phyloP scores from a whole-genome alignment of 2,329 filamentous ascomycete species.

The Fusarium irregulare region DNA sequence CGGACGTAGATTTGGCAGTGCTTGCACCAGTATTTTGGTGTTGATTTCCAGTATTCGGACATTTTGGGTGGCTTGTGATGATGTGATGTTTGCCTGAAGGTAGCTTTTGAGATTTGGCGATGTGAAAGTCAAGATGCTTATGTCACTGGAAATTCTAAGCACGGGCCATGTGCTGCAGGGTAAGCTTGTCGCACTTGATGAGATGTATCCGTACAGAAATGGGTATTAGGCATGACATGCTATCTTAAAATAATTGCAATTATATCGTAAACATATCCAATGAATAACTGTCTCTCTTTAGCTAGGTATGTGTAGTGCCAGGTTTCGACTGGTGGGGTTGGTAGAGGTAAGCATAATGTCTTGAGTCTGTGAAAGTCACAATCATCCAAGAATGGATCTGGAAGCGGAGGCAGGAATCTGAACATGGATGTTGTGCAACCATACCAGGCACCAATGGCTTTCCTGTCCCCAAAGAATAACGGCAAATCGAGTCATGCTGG shows the following conservation, averaged over 20 bases:
- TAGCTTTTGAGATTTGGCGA: slow-evolving; percentile 1
- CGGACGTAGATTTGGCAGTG: slow-evolving; percentile 91
- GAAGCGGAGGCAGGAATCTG: too few relatives aligned
- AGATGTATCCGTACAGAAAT: neutral
- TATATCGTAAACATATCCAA: too few relatives aligned
- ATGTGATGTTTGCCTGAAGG: neutral
- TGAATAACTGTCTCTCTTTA: too few relatives aligned
- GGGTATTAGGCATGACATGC: too few relatives aligned
- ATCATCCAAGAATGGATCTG: too few relatives aligned
- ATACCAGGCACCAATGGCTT: too few relatives aligned
- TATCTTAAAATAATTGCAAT: neutral
- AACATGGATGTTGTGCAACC: too few relatives aligned
- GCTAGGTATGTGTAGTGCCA: too few relatives aligned
- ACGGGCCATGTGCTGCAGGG: slow-evolving; percentile 16
- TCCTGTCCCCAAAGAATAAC: too few relatives aligned
- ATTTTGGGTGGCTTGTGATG: slow-evolving; percentile 60
- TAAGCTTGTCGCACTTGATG: neutral
- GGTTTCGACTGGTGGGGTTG: neutral
- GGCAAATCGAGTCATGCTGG: too few relatives aligned
- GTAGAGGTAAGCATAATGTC: neutral
- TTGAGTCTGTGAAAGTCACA: neutral
- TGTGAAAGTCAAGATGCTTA: slow-evolving; percentile 22
- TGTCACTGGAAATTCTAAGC: slow-evolving; percentile 18
- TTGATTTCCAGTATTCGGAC: slow-evolving; percentile 99
- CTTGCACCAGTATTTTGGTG: slow-evolving; percentile 98